Percentiles rank a stretch among this genome's conserved stretches.
Evolutionary conservation across 1,284 basidiomycete genomes (phyloP).

Genomic region (Cryptococcus sp.): DNA sequence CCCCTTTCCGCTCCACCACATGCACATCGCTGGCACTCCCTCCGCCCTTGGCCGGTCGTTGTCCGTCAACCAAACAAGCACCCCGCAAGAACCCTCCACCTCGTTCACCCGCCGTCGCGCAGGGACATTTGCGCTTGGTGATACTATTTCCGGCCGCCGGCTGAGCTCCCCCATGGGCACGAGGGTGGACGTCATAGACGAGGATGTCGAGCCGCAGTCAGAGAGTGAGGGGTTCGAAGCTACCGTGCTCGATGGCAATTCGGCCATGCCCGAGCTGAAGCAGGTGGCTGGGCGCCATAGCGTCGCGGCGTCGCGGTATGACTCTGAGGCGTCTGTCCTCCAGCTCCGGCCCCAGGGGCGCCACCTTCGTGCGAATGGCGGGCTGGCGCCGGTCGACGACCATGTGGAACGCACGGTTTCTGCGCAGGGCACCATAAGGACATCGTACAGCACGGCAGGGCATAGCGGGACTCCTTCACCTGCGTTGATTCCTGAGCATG

Average conservation of each 20-base stretch:
- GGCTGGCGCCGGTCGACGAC: slow-evolving; percentile 1
- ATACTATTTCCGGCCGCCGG: neutral
- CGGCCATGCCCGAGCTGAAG: slow-evolving; percentile 7
- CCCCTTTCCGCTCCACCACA: slow-evolving; percentile 2
- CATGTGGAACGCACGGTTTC: slow-evolving; percentile 9
- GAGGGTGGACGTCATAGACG: slow-evolving; percentile 17
- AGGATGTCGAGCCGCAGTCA: slow-evolving; percentile 13
- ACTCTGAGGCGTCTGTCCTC: slow-evolving; percentile 8
- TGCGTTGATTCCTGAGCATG: slow-evolving; percentile 3
- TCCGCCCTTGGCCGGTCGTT: slow-evolving; percentile 13
- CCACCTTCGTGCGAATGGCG: neutral
- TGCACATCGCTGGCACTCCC: neutral
- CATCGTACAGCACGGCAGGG: neutral
- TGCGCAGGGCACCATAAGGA: slow-evolving; percentile 9
- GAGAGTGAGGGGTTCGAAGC: slow-evolving; percentile 3
- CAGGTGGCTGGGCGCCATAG: slow-evolving; percentile 14
- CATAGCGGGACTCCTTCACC: slow-evolving; percentile 6
- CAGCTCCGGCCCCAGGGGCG: neutral
- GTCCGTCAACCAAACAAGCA: slow-evolving; percentile 18
- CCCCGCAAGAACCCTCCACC: neutral
- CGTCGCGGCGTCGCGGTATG: slow-evolving; percentile 15
- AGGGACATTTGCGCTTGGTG: slow-evolving; percentile 9
- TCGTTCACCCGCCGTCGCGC: slow-evolving; percentile 12
- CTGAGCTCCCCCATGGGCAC: slow-evolving; percentile 2
- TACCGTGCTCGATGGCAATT: neutral